phyloP scores from a whole-genome alignment of 1,284 basidiomycete species.

The Singerocomus inundabilis region DNA sequence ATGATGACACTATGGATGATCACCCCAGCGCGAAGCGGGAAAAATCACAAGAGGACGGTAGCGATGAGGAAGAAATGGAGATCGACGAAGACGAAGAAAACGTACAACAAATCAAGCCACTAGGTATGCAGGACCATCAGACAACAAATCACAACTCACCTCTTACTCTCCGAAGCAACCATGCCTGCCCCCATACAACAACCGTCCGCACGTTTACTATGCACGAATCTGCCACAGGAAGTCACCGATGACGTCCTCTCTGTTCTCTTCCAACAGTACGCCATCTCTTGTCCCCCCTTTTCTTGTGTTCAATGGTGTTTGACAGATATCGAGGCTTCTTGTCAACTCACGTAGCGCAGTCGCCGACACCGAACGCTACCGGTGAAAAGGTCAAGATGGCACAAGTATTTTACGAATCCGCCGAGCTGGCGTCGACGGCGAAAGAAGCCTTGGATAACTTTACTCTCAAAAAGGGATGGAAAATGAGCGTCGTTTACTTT shows the following conservation, averaged over 20 bases:
- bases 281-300: constrained; percentile 16
- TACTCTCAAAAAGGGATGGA: constrained; percentile 77
- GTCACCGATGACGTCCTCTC: constrained; percentile 77
- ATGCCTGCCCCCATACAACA: constrained; percentile 55
- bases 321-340: constrained; percentile 75
- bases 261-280: constrained; percentile 86
- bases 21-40: constrained; percentile 66
- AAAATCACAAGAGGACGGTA: constrained; percentile 61
- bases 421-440: constrained; percentile 70
- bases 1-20: constrained; percentile 56
- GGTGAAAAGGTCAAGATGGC: constrained; percentile 71
- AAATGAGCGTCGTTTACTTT: constrained; percentile 74
- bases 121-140: constrained; percentile 42
- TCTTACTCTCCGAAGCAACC: constrained; percentile 38
- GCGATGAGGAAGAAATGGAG: constrained; percentile 81
- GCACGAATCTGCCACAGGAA: constrained; percentile 78
- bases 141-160: constrained; percentile 21
- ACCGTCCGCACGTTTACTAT: constrained; percentile 64
- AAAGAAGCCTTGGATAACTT: constrained; percentile 79
- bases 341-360: constrained; percentile 62
- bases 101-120: constrained; percentile 35
- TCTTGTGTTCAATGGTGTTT: constrained; percentile 8
- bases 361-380: constrained; percentile 59
- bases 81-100: constrained; percentile 77
- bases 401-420: constrained; percentile 71